Evolutionary conservation across 164 flowering plant species (phyloP), one percentile per base, ranked within the genome.

Genomic region (Hamamelis virginiana): DNA sequence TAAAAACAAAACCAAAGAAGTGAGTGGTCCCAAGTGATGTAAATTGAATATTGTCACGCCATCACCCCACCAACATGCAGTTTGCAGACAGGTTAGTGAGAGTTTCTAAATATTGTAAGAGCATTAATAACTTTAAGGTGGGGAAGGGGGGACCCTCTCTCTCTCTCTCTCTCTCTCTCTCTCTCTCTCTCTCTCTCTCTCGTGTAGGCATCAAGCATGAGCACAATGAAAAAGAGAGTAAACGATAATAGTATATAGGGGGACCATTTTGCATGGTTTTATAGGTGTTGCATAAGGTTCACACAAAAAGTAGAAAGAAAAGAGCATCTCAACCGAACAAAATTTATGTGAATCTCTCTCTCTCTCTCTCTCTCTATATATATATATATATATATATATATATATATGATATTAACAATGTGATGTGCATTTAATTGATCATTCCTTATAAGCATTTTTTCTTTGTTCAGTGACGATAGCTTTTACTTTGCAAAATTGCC

Each of bases 1-100:
- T 22, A 44, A 12, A 71, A 27, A 64, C 21, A 63, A 38, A 62
- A 62, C 47, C n/a, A 65, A 66, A 59, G 41, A 66, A 53, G 59
- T 8, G 28, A 44, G 87, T 86, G 90, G 90, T 86, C 90, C 90
- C 81, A 52, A 45, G 46, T 33, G 74, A 50, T 72, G 74, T 70
- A 76, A 79, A 86, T 81, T 89, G 87, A 88, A 86, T 81, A 86
- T 80, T 83, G 76, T 83, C 87, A 82, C 85, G 81, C 87, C 83
- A 74, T 66, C 75, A 69, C 72, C 78, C 72, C 78, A 60, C 67
- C 72, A 75, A 73, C 80, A 76, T 72, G 75, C 81, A 77, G 74
- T 65, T 47, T 59, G 69, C 76, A 70, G 81, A 74, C 71, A 76
- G 73, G 72, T 72, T 72, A 71, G 74, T 64, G 77, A 73, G 74